A percentile compares a stretch with the other conserved stretches of the same genome.
These are phyloP conservation scores for Liquidambar formosana DNA, from an alignment of 164 flowering plant genomes.

Conservation along the genomic window DNA sequence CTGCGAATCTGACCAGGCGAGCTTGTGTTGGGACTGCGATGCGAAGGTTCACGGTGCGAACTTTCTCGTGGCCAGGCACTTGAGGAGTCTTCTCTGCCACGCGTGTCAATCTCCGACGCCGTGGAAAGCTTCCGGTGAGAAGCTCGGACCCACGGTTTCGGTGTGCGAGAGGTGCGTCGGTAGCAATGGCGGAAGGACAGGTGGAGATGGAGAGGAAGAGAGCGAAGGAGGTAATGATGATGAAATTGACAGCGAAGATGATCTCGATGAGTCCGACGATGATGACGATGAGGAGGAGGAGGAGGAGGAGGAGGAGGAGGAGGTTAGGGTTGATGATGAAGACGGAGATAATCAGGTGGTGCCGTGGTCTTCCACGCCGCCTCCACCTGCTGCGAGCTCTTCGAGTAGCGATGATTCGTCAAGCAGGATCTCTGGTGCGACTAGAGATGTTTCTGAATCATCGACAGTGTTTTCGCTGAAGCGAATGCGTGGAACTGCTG, in stretches of 20 bases:
- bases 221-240: slow-evolving; percentile 11
- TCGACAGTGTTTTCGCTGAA: slow-evolving; percentile 5
- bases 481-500: slow-evolving; percentile 12
- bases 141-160: slow-evolving; percentile 48
- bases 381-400: slow-evolving; percentile 30
- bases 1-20: slow-evolving; percentile 82
- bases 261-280: neutral
- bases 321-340: slow-evolving; percentile 16
- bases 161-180: slow-evolving; percentile 46
- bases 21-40: slow-evolving; percentile 77
- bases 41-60: slow-evolving; percentile 78
- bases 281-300: slow-evolving; percentile 7
- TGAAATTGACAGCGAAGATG: neutral
- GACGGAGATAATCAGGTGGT: slow-evolving; percentile 43
- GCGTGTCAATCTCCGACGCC: slow-evolving; percentile 62
- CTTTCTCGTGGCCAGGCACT: slow-evolving; percentile 69
- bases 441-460: neutral
- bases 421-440: neutral
- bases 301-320: slow-evolving; percentile 1
- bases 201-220: neutral
- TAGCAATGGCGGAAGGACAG: neutral
- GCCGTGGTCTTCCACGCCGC: slow-evolving; percentile 35
- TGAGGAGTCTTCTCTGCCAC: slow-evolving; percentile 54
- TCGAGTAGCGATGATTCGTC: slow-evolving; percentile 25
- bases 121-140: slow-evolving; percentile 69